Evolutionary conservation across 2,329 filamentous ascomycete genomes (phyloP), one percentile per base, ranked within the genome.

Genomic region (Purpureocillium lavendulum): DNA sequence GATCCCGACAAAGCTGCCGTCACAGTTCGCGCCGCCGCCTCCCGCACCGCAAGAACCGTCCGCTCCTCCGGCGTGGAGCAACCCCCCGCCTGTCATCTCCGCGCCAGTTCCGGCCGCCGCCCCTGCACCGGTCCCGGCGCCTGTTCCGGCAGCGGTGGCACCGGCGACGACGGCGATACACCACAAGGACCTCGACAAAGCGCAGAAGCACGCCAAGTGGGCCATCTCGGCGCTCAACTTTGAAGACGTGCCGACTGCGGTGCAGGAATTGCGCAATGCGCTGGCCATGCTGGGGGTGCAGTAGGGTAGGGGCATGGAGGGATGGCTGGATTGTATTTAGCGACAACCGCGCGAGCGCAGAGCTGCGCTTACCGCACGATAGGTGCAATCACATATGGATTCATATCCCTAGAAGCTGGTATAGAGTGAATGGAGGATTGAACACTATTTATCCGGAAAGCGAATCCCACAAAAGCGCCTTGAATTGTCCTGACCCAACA

Each of bases 161-260:
- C 35, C 49, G 6, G 33, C 39, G 4, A 38, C 39, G 2, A 29
- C 43, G 14, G 39, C 49, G 3, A 49, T 47, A 12, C 52, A 54
- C 35, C 56, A 56, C 7, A 55, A 61, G 26, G 87, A 95, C 46
- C 82, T 96, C 29, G 68, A 77, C 29, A 75, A 81, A 51, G 90
- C 92, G 4, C 88, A 95, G 59, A 98, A 97, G 58, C 92, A 97
- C 65, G 89, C 90, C 2, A 88, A 87, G 53, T 98, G 87, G 87
- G 92, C 92, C 1, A 94, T 97, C 32, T 96, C 89, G 10, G 92
- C 92, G 0, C 66, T 98, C 35, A 95, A 96, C 53, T 98, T 98
- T 61, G 92, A 98, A 50, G 92, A 98, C 58, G 84, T 94, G 2
- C 72, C 82, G 2, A 98, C 92, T 0, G 92, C 92, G 0, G 81